phyloP scores from a whole-genome alignment of 2,329 filamentous ascomycete genomes.

The Macrophomina phaseolina region DNA sequence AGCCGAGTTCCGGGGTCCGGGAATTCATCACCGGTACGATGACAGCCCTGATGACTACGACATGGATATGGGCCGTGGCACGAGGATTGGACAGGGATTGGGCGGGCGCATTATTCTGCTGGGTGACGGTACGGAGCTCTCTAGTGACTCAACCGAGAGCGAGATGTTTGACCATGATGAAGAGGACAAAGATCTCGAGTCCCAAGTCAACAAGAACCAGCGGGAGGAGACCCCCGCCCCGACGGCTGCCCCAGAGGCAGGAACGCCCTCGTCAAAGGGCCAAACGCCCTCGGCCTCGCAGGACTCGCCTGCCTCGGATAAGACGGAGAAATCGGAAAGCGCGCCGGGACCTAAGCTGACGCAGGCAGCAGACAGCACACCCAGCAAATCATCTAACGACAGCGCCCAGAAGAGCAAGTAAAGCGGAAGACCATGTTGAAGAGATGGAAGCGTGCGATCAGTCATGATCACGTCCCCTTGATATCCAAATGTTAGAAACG shows the following conservation, averaged over 20 bases:
- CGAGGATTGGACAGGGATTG: conserved; percentile 67
- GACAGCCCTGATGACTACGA: conserved; percentile 68
- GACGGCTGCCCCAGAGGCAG: conserved; percentile 24
- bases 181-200: conserved; percentile 81
- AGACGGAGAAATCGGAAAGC: conserved; percentile 27
- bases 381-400: conserved; percentile 10
- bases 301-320: conserved; percentile 26
- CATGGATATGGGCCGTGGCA: conserved; percentile 71
- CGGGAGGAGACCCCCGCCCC: conserved; percentile 28
- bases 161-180: conserved; percentile 96
- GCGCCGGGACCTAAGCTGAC: conserved; percentile 12
- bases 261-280: conserved; percentile 26
- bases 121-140: conserved; percentile 91
- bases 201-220: conserved; percentile 73
- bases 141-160: conserved; percentile 85
- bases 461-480: conserved; percentile 27
- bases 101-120: conserved; percentile 87
- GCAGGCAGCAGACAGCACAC: conserved; percentile 20
- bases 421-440: conserved; percentile 17
- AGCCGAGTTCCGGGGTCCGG: conserved; percentile 59
- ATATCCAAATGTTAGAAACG: conserved; percentile 28
- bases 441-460: conserved; percentile 16
- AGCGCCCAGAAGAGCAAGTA: conserved; percentile 25
- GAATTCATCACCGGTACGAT: conserved; percentile 57
- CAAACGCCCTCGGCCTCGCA: conserved; percentile 20